Conservation (phyloP, 2,329 filamentous ascomycete genomes). For the Lasiodiplodia sp. region DNA sequence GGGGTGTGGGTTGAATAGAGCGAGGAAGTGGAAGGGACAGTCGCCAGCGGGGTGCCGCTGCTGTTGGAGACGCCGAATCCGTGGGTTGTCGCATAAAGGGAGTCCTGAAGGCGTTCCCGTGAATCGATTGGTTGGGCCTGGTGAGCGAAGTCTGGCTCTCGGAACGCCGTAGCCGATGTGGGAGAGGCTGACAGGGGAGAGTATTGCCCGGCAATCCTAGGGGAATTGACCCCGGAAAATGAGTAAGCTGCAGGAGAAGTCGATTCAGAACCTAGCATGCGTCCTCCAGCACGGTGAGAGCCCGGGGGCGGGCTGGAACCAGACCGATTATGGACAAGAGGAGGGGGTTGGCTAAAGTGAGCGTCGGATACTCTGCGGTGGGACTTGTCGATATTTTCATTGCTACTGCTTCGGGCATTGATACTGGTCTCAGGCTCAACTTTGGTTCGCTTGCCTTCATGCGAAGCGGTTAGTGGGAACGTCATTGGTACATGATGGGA, state of each 20-base stretch:
- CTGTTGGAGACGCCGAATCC: neutral
- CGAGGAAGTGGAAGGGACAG: conserved; percentile 10
- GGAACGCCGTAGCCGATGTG: conserved; percentile 38
- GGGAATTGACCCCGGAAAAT: conserved; percentile 44
- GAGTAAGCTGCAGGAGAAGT: conserved; percentile 43
- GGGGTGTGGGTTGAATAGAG: conserved; percentile 1
- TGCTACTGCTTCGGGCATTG: conserved; percentile 42
- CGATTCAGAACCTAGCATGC: conserved; percentile 41
- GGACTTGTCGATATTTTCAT: conserved; percentile 41
- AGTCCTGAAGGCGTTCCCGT: conserved; percentile 19
- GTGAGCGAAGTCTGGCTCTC: conserved; percentile 35
- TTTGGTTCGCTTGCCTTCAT: conserved; percentile 54
- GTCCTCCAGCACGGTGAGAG: conserved; percentile 39
- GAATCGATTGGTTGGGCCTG: conserved; percentile 31
- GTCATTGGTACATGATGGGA: neutral
- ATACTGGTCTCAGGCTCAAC: conserved; percentile 48
- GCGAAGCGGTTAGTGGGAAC: neutral
- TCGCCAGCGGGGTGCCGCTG: neutral
- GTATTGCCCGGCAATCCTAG: conserved; percentile 43
- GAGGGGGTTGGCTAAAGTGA: conserved; percentile 35
- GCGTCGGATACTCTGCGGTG: conserved; percentile 41
- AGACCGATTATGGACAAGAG: conserved; percentile 34
- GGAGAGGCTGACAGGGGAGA: conserved; percentile 46
- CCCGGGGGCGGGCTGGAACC: conserved; percentile 42
- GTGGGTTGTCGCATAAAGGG: neutral